Evolutionary conservation across 768 basidiomycete genomes (phyloP).

Genomic region (Lactarius indigo): DNA sequence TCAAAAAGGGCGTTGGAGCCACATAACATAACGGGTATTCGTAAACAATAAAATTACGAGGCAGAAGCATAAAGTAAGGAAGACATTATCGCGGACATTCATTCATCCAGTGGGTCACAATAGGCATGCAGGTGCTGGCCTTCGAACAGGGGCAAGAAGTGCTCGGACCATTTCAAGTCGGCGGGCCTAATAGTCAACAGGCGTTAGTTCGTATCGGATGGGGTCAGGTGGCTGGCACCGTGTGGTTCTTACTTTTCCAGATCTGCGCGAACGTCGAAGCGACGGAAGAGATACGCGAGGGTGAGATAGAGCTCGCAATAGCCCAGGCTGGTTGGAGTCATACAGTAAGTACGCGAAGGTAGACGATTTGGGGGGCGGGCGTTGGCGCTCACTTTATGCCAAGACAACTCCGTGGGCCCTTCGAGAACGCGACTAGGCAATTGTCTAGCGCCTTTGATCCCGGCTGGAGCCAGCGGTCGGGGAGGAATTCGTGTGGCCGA

Average conservation of each 20-base stretch:
- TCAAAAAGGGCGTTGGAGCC: background rate
- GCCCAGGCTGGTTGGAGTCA: constrained; percentile 14
- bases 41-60: background rate
- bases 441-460: constrained; percentile 16
- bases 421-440: constrained; percentile 25
- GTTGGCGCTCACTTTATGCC: constrained; percentile 24
- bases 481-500: constrained; percentile 21
- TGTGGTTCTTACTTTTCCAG: background rate
- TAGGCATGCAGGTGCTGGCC: constrained; percentile 20
- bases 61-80: background rate
- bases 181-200: constrained; percentile 9
- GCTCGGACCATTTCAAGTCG: constrained; percentile 17
- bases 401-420: constrained; percentile 26
- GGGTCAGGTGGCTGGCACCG: no score
- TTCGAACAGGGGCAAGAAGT: constrained; percentile 16
- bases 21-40: background rate
- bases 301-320: constrained; percentile 27
- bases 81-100: constrained; percentile 1
- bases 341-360: background rate
- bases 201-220: background rate
- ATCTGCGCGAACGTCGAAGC: constrained; percentile 25
- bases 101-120: constrained; percentile 15
- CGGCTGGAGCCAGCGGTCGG: constrained; percentile 24
- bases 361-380: no score
- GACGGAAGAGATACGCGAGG: constrained; percentile 27